phyloP scores from a whole-genome alignment of 2,329 filamentous ascomycete species.

The Aureobasidium lini region DNA sequence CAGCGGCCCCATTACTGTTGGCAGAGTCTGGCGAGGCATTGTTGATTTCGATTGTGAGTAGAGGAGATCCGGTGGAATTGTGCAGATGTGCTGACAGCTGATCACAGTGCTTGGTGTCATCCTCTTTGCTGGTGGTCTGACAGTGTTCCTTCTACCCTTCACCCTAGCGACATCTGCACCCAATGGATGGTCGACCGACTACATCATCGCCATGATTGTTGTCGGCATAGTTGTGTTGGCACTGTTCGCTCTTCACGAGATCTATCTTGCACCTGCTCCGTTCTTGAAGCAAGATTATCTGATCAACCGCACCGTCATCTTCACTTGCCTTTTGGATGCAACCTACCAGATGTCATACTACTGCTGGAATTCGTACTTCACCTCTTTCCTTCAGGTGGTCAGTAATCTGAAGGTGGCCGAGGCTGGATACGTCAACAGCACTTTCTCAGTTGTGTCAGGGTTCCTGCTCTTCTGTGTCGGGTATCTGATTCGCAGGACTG shows the following conservation, averaged over 20 bases:
- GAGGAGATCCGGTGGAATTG: neutral
- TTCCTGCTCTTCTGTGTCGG: conserved; percentile 23
- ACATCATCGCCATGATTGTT: conserved; percentile 36
- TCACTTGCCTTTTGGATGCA: conserved; percentile 44
- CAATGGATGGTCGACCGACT: conserved; percentile 28
- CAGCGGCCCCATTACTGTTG: conserved; percentile 38
- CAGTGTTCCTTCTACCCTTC: conserved; percentile 61
- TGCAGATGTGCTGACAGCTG: neutral
- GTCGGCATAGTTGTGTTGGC: conserved; percentile 30
- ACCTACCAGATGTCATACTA: conserved; percentile 23
- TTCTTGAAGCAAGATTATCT: conserved; percentile 41
- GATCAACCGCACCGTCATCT: conserved; percentile 42
- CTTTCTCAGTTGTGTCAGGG: conserved; percentile 28
- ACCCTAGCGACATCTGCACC: conserved; percentile 40
- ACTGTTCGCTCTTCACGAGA: conserved; percentile 33
- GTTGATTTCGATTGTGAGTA: conserved; percentile 54
- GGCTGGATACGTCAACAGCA: conserved; percentile 32
- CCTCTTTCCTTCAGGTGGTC: conserved; percentile 34
- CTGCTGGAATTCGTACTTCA: conserved; percentile 34
- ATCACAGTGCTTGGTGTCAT: conserved; percentile 48
- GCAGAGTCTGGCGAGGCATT: conserved; percentile 47
- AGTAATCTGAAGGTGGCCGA: conserved; percentile 25
- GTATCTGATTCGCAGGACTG: conserved; percentile 26
- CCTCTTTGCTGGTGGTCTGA: conserved; percentile 52
- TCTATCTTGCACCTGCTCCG: conserved; percentile 30